Conservation (phyloP, 2,329 filamentous ascomycete species). For the Penicillium hesseltinei region DNA sequence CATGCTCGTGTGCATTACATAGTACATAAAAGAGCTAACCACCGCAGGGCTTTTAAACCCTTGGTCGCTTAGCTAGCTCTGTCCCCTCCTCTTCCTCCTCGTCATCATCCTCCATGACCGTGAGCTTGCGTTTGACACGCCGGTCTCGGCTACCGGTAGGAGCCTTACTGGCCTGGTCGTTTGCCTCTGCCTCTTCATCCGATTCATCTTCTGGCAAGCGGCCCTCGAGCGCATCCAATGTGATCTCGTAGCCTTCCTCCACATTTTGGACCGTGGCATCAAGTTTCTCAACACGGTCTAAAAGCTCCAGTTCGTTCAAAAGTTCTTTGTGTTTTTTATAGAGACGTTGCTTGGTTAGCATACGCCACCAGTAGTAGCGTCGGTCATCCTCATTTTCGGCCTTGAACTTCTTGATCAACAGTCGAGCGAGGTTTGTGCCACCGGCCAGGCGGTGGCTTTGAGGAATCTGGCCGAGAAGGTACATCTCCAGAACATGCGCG, state of each 20-base stretch:
- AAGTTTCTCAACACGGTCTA: constrained; percentile 58
- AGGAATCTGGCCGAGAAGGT: constrained; percentile 58
- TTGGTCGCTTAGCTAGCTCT: constrained; percentile 34
- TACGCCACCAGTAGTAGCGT: constrained; percentile 64
- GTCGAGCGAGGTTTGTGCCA: constrained; percentile 52
- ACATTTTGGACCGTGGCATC: constrained; percentile 59
- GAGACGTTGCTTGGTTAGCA: constrained; percentile 62
- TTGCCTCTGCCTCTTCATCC: constrained; percentile 8
- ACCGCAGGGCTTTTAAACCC: constrained; percentile 22
- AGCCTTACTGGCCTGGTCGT: not conserved
- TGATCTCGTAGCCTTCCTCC: constrained; percentile 58
- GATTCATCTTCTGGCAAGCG: constrained; percentile 17
- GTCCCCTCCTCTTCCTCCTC: constrained; percentile 26
- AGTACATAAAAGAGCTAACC: not conserved
- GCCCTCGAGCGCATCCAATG: constrained; percentile 43
- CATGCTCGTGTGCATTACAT: constrained; percentile 1
- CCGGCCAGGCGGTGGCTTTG: constrained; percentile 46
- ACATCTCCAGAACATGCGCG: constrained; percentile 61
- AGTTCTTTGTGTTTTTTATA: constrained; percentile 60
- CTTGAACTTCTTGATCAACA: constrained; percentile 47
- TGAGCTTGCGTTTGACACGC: constrained; percentile 26
- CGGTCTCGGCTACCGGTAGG: constrained; percentile 10
- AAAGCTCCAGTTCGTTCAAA: constrained; percentile 57
- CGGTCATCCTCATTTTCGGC: constrained; percentile 55
- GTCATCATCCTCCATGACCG: constrained; percentile 26